phyloP scores from a whole-genome alignment of 129 eudicot species.

The Lactuca sativa region DNA sequence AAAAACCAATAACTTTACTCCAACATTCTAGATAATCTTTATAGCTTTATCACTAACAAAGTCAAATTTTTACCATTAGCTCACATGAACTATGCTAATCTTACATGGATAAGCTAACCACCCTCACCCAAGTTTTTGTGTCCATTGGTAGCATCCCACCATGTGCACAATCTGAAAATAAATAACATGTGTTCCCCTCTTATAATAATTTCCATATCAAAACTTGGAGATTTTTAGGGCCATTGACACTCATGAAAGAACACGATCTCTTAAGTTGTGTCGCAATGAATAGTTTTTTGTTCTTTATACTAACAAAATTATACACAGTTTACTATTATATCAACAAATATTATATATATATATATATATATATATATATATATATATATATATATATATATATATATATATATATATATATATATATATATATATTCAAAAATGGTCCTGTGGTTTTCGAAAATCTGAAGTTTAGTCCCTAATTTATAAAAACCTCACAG shows the following conservation, averaged over 20 bases:
- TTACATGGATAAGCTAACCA: slow-evolving; percentile 24
- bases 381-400: too few species aligned
- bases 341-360: too few species aligned
- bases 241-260: not conserved
- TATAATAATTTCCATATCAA: slow-evolving; percentile 10
- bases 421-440: too few species aligned
- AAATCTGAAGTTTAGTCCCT: too few species aligned
- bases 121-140: slow-evolving; percentile 15
- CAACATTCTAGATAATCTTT: too few species aligned
- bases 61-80: not conserved
- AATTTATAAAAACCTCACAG: too few species aligned
- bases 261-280: not conserved
- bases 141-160: slow-evolving; percentile 37
- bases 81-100: slow-evolving; percentile 11
- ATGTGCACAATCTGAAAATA: slow-evolving; percentile 19
- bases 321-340: too few species aligned
- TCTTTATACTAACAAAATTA: too few species aligned
- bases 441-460: too few species aligned
- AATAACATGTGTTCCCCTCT: slow-evolving; percentile 21
- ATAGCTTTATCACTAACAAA: not conserved
- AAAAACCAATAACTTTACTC: too few species aligned
- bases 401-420: too few species aligned
- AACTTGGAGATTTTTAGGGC: not conserved
- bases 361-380: too few species aligned
- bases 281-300: not conserved